Evolutionary conservation across 768 basidiomycete species (phyloP).

Genomic region (Tricholoma flavovirens): DNA sequence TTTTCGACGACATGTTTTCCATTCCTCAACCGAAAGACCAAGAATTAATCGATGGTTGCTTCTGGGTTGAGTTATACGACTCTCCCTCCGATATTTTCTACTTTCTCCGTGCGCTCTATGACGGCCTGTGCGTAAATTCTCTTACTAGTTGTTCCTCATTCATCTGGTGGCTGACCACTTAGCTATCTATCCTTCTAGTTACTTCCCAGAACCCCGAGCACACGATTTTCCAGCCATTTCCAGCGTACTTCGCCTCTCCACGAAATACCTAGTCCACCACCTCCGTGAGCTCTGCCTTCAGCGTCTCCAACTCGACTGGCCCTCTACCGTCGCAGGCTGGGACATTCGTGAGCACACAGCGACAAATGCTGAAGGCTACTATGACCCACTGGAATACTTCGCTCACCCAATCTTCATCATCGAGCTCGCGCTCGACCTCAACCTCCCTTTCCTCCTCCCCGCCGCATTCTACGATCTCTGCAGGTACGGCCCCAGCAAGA

Average conservation of each 20-base stretch:
- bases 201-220: constrained; percentile 46
- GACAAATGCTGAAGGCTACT: constrained; percentile 44
- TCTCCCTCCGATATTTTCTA: constrained; percentile 60
- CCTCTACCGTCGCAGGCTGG: constrained; percentile 61
- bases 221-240: constrained; percentile 56
- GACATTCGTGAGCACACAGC: constrained; percentile 57
- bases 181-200: constrained; percentile 29
- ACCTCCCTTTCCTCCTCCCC: constrained; percentile 51
- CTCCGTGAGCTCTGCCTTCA: constrained; percentile 56
- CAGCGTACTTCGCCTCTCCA: constrained; percentile 63
- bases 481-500: constrained; percentile 67
- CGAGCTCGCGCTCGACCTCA: constrained; percentile 62
- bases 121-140: constrained; percentile 70
- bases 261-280: constrained; percentile 70
- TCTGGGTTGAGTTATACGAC: constrained; percentile 58
- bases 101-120: constrained; percentile 66
- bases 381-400: constrained; percentile 51
- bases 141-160: background rate
- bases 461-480: constrained; percentile 72
- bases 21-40: constrained; percentile 52
- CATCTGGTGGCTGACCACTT: constrained; percentile 3
- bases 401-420: constrained; percentile 69
- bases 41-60: constrained; percentile 51
- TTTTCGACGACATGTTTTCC: constrained; percentile 65
- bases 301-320: constrained; percentile 62